Base-by-base conservation (phyloP, 2,329 filamentous ascomycete species). In the Beauveria rudraprayagi region DNA sequence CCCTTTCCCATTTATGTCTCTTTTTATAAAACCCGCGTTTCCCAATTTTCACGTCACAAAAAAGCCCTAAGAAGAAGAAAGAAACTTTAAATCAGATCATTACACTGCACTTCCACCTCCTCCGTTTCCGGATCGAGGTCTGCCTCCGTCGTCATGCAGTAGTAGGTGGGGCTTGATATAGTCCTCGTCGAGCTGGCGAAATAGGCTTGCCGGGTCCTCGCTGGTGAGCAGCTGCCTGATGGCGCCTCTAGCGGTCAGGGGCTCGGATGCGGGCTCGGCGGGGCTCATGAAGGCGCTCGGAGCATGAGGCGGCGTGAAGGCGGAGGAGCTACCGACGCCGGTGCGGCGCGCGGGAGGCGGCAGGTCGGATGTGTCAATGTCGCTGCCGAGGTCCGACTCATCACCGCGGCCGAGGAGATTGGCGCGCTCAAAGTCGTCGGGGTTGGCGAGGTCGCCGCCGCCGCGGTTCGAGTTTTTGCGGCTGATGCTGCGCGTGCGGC, bases 81-180 rank as follows among this genome's bases (percentile, higher is more conserved):
- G 34, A 57, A 47, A 19, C 16, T 43, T n/a, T 14, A 19, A 26
- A 26, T 37, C 34, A 60, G 59, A 34, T 51, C 51, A 34, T 54
- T 51, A 62, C 7, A 30, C 41, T 28, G 26, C 41, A 47, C 67
- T 65, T 24, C 68, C 65, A 50, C 67, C 66, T 6, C 71, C 70
- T n/a, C 69, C 66, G 3, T 66, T 63, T 28, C 61, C 58, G 7
- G 56, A 50, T 26, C 51, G 51, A 3, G 58, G 60, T 47, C 47
- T 53, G 30, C 46, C 63, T 43, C 67, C 67, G 44, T 70, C 69
- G 26, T 80, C 80, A 75, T 97, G 92, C 22, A 97, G 81, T 65
- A 97, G 75, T 60, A 97, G 76, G 70, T 88, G 90, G 19, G 93
- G 93, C 79, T 97, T 97, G 74, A 97, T 92, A 72, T 92, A 97